Evolutionary conservation across 2,329 filamentous ascomycete species (phyloP), one percentile per base, ranked within the genome.

Genomic region (Teratosphaeria zuluensis): DNA sequence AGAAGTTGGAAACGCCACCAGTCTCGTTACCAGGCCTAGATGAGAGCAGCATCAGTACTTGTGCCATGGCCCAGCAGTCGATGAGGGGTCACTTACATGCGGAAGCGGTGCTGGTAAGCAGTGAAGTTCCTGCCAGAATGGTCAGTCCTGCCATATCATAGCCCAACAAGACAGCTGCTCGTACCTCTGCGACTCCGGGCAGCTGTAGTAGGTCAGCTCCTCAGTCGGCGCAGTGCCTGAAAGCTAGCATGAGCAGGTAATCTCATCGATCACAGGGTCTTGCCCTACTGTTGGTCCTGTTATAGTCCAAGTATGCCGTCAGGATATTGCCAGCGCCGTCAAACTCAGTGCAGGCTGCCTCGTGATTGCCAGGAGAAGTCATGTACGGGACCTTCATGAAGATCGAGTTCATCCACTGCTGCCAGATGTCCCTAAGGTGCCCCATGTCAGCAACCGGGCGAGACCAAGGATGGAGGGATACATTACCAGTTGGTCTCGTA

Each of bases 401-500:
- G 54, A 80, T 67, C 7, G 65, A 66, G 61, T 70, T 72, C 62
- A 78, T 71, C 42, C 42, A 48, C 19, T 48, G 42, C 19, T 48
- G 42, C 42, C 42, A 48, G 42, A 48, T 48, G 4, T 48, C 42
- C 42, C 42, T 48, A 21, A 6, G 9, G 8, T 21, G 16, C 42
- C 8, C 16, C n/a, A 21, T n/a, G n/a, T 48, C 42, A 48, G 42
- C 16, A 2, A 21, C 42, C 19, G 16, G 1, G 16, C 9, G 16
- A 21, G 5, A 6, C n/a, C 4, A 5, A 16, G 4, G 42, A 48
- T 7, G 9, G 76, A 77, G 79, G 65, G 80, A 76, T 64, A 5
- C 80, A 69, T 66, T 80, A 77, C 77, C 77, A 80, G 63, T 80
- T 80, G 28, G 73, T 75, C 66, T 80, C 78, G 65, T 80, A 80